Conservation (phyloP, 202 grass and related monocot genomes). For the Musa balbisiana region DNA sequence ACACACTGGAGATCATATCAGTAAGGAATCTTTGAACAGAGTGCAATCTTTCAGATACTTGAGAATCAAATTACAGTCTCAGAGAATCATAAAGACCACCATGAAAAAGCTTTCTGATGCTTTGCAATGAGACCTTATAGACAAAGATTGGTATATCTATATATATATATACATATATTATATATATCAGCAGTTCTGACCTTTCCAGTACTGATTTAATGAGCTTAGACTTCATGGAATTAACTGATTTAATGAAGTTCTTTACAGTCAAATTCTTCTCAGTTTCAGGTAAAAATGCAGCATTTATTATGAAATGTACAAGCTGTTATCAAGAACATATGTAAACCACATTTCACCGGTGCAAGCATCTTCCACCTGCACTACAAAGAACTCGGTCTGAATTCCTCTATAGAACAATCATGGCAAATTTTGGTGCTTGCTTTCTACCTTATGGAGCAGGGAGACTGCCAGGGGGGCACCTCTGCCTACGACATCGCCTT, state of each 20-base stretch:
- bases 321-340: neutral
- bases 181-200: neutral
- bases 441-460: neutral
- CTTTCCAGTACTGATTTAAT: neutral
- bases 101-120: no score
- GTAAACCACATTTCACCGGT: neutral
- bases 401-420: neutral
- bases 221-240: neutral
- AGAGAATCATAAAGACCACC: no score
- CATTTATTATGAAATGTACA: constrained; percentile 5
- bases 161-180: no score
- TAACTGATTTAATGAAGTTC: neutral
- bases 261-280: no score
- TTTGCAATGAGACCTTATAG: no score
- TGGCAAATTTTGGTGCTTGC: neutral
- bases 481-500: neutral
- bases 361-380: neutral
- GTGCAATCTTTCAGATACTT: no score
- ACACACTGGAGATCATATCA: no score
- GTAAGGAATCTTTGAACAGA: no score
- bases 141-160: no score
- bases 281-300: neutral
- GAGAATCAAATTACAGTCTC: no score
- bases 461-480: neutral
- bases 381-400: neutral